Evolutionary conservation across 495 filamentous ascomycete species (phyloP).

Genomic region (Penicillium daleae): DNA sequence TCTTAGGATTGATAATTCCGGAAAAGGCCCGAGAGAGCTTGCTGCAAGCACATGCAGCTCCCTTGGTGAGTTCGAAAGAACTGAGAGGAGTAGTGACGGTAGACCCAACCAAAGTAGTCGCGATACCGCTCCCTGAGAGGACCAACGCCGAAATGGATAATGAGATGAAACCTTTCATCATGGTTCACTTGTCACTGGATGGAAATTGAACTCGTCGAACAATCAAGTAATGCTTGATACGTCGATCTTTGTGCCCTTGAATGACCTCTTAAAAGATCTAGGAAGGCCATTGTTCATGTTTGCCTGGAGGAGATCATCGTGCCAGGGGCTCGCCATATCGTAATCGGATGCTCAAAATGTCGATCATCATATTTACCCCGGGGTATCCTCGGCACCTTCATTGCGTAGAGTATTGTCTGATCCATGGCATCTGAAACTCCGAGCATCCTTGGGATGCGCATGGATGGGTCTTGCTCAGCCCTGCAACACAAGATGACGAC

Average conservation of each 20-base stretch:
- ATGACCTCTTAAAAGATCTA: neutral
- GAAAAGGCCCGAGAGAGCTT: conserved; percentile 17
- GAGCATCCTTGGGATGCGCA: neutral
- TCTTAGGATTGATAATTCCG: conserved; percentile 16
- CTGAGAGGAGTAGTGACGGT: conserved; percentile 2
- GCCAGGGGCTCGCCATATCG: neutral
- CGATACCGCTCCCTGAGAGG: conserved; percentile 4
- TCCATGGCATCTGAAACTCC: neutral
- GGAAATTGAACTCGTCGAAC: neutral
- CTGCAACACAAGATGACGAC: neutral
- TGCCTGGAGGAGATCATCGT: neutral
- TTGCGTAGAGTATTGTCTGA: neutral
- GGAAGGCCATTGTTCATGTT: neutral
- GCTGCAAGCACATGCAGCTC: conserved; percentile 29
- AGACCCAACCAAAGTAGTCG: conserved; percentile 2
- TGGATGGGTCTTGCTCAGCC: neutral
- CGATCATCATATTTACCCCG: neutral
- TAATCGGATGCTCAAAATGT: neutral
- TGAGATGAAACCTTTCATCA: conserved; percentile 39
- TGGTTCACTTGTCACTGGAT: neutral
- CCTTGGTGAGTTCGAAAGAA: conserved; percentile 12
- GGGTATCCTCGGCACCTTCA: neutral
- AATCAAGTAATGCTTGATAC: neutral
- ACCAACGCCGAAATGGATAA: conserved; percentile 34
- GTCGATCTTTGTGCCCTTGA: neutral